phyloP scores from a whole-genome alignment of 2,329 filamentous ascomycete species.

The Colletotrichum sp. region DNA sequence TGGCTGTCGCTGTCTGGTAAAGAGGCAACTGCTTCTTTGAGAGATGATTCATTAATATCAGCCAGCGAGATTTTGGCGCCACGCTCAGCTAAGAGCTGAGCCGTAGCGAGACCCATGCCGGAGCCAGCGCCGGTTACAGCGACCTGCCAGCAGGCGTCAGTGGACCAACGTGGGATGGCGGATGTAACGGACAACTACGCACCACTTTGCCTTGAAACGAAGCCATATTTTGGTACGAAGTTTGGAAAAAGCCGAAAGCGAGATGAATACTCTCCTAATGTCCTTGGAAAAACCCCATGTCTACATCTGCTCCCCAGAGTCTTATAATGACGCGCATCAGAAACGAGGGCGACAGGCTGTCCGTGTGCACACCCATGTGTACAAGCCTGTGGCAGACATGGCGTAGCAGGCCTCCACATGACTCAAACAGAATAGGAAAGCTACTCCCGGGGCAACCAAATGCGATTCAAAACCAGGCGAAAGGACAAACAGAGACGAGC shows the following conservation, averaged over 20 bases:
- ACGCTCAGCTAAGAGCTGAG: constrained; percentile 44
- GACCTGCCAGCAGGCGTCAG: constrained; percentile 24
- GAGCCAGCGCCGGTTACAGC: constrained; percentile 52
- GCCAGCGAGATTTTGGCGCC: constrained; percentile 52
- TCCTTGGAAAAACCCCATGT: background rate
- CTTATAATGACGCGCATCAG: background rate
- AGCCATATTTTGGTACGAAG: background rate
- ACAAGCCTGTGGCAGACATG: background rate
- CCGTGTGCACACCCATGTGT: background rate
- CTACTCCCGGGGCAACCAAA: background rate
- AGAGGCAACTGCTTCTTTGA: constrained; percentile 25
- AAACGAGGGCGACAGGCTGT: background rate
- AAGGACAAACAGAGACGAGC: background rate
- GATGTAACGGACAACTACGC: background rate
- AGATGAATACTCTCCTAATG: background rate
- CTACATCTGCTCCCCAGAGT: background rate
- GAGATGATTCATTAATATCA: constrained; percentile 43
- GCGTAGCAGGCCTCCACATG: background rate
- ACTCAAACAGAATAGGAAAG: background rate
- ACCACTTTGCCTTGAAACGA: background rate
- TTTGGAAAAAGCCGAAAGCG: background rate
- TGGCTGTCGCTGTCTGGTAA: background rate
- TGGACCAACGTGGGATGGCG: background rate
- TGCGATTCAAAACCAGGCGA: background rate
- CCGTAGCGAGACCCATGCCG: constrained; percentile 54